These are phyloP conservation scores for Kickxella alabastrina DNA, from an alignment of 192 early-diverging fungal species.

Conservation along the genomic window DNA sequence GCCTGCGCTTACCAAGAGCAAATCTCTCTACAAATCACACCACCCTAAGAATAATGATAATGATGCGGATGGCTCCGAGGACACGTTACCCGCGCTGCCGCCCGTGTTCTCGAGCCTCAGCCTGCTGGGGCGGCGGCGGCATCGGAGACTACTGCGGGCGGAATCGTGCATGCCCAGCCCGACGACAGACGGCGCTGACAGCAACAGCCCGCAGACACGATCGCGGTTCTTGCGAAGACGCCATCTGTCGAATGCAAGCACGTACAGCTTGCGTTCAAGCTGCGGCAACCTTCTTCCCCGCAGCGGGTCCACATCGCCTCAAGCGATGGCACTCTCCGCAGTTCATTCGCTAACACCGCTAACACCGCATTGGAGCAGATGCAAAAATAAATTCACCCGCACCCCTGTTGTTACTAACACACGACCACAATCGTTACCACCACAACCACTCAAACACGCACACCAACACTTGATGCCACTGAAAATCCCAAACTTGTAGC, in stretches of 20 bases:
- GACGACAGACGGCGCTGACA: neutral
- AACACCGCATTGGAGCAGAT: neutral
- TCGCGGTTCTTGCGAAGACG: neutral
- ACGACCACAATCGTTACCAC: constrained; percentile 2
- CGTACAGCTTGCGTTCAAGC: neutral
- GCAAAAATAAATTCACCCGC: constrained; percentile 1
- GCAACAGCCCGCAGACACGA: neutral
- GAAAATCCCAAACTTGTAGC: constrained; percentile 16
- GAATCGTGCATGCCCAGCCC: neutral
- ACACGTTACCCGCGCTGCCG: too few species aligned
- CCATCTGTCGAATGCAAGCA: neutral
- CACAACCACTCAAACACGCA: neutral
- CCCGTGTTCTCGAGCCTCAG: neutral
- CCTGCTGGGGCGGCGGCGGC: neutral
- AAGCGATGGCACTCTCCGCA: neutral
- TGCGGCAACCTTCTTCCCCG: neutral
- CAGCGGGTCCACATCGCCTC: neutral
- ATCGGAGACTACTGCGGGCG: neutral
- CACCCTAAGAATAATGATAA: too few species aligned
- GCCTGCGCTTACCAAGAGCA: neutral
- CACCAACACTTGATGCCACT: neutral
- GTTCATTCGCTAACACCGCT: neutral
- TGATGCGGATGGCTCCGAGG: too few species aligned
- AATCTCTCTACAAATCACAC: neutral
- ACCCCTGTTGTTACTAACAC: neutral